Evolutionary conservation across 1,284 basidiomycete genomes (phyloP).

Genomic region (Inonotus hispidus): DNA sequence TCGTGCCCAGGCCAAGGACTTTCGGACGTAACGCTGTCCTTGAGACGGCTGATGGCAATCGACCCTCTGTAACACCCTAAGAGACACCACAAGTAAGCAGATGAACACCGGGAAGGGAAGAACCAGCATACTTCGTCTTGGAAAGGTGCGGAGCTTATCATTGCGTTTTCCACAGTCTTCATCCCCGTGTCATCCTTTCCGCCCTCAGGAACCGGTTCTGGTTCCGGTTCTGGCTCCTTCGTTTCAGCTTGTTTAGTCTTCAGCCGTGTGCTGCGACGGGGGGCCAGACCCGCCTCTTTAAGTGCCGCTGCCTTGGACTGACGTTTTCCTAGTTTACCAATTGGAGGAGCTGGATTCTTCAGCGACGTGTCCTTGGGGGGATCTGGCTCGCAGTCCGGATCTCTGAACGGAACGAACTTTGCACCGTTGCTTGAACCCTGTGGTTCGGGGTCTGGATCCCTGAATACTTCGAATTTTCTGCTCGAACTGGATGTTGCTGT

Average conservation of each 20-base stretch:
- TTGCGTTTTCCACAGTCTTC: conserved; percentile 23
- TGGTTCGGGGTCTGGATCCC: not conserved
- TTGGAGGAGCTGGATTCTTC: conserved; percentile 32
- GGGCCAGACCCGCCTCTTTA: conserved; percentile 9
- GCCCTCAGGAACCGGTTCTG: conserved; percentile 11
- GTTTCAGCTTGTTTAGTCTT: conserved; percentile 19
- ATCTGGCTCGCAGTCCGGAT: conserved; percentile 41
- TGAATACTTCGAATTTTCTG: not conserved
- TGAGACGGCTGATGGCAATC: conserved; percentile 27
- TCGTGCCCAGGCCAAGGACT: conserved; percentile 34
- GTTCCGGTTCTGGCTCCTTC: conserved; percentile 24
- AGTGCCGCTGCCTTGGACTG: conserved; percentile 13
- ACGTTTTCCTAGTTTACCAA: conserved; percentile 12
- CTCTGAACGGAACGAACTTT: conserved; percentile 12
- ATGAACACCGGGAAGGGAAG: conserved; percentile 2
- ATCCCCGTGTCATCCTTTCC: not conserved
- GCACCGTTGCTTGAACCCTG: not conserved
- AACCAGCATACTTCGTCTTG: conserved; percentile 51
- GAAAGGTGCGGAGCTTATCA: conserved; percentile 61
- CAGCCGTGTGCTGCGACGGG: conserved; percentile 21
- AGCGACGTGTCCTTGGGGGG: conserved; percentile 20
- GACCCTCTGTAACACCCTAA: conserved; percentile 25
- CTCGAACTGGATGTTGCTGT: not conserved
- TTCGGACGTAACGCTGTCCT: conserved; percentile 61
- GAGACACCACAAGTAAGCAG: conserved; percentile 10